A percentile compares a stretch with the other conserved stretches of the same genome.
phyloP scores from a whole-genome alignment of 2,329 filamentous ascomycete genomes.

The Endoconidiophora laricicola region DNA sequence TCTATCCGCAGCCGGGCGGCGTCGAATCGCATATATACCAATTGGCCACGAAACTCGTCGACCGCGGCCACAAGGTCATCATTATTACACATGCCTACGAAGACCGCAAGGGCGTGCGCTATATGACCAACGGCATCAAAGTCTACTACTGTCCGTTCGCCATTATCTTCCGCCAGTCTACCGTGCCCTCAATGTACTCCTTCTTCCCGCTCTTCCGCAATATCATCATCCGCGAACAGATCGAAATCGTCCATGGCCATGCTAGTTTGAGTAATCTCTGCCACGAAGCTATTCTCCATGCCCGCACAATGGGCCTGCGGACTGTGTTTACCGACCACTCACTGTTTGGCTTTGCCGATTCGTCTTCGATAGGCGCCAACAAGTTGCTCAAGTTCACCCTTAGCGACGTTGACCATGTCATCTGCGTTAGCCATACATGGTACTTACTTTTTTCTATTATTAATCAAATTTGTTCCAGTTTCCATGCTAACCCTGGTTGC shows the following conservation, averaged over 20 bases:
- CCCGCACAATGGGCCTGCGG: slow-evolving; percentile 83
- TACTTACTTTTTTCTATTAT: slow-evolving; percentile 24
- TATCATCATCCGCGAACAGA: slow-evolving; percentile 83
- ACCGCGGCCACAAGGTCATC: slow-evolving; percentile 94
- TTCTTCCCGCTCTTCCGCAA: slow-evolving; percentile 97
- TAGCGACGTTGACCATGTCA: slow-evolving; percentile 94
- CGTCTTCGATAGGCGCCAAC: slow-evolving; percentile 87
- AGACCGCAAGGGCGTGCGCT: slow-evolving; percentile 78
- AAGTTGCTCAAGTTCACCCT: slow-evolving; percentile 92
- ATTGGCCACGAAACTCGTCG: slow-evolving; percentile 85
- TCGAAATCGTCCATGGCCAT: slow-evolving; percentile 97
- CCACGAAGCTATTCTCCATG: slow-evolving; percentile 88
- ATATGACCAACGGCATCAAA: slow-evolving; percentile 93
- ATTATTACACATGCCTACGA: slow-evolving; percentile 93
- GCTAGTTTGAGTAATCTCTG: slow-evolving; percentile 83
- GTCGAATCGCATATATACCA: slow-evolving; percentile 99
- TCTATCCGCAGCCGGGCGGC: slow-evolving; percentile 93
- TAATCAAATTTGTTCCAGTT: not conserved
- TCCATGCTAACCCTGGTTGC: not conserved
- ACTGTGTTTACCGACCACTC: slow-evolving; percentile 98
- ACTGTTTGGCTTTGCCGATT: slow-evolving; percentile 92
- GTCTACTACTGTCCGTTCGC: slow-evolving; percentile 96
- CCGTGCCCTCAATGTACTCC: slow-evolving; percentile 93
- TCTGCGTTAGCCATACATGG: slow-evolving; percentile 98
- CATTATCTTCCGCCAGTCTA: slow-evolving; percentile 84